Conservation (phyloP, 148 eudicot genomes). For the Euryodendron excelsum region DNA sequence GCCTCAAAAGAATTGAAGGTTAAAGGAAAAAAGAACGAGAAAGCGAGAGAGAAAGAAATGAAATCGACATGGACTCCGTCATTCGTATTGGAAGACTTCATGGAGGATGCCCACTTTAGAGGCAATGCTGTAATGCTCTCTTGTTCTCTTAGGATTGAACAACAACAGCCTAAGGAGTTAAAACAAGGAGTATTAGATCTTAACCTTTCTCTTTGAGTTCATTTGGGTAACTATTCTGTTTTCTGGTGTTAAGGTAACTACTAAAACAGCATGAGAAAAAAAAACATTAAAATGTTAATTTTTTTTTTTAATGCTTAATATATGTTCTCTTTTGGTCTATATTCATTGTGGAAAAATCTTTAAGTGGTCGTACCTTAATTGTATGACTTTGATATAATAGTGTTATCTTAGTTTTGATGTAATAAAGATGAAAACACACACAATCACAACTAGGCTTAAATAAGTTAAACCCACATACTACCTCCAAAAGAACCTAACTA, state of each 20-base stretch:
- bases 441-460: too few relatives aligned
- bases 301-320: not conserved
- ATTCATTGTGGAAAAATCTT: too few relatives aligned
- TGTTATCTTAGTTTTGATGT: too few relatives aligned
- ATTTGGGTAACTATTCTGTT: not conserved
- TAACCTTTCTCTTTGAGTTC: not conserved
- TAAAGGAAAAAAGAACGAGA: not conserved
- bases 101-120: not conserved
- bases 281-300: not conserved
- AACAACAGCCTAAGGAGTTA: not conserved
- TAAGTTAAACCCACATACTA: too few relatives aligned
- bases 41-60: not conserved
- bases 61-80: slow-evolving; percentile 22
- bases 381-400: too few relatives aligned
- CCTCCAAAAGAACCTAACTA: too few relatives aligned
- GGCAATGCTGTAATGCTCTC: not conserved
- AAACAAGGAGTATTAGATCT: slow-evolving; percentile 6
- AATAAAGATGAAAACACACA: too few relatives aligned
- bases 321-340: not conserved
- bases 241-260: not conserved
- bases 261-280: not conserved
- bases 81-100: slow-evolving; percentile 37
- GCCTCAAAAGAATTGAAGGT: not conserved
- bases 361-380: too few relatives aligned
- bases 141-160: not conserved